These are phyloP conservation scores for Trichophyton mentagrophytes DNA, from an alignment of 2,329 filamentous ascomycete genomes.

Conservation along the genomic window DNA sequence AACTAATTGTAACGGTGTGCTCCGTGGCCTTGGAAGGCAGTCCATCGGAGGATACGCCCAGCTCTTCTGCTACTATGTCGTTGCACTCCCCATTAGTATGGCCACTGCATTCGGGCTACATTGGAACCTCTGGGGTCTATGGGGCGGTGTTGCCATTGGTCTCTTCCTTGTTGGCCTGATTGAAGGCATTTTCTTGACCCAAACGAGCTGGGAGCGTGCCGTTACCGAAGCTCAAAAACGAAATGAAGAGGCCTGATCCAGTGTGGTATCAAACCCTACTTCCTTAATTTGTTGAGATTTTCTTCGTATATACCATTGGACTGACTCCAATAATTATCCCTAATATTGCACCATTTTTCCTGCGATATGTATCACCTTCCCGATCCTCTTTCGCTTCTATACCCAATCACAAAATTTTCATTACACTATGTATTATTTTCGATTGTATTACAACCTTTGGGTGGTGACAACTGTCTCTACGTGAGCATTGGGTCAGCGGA, in stretches of 20 bases:
- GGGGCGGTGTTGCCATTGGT: constrained; percentile 65
- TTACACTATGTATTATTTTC: background rate
- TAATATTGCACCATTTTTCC: background rate
- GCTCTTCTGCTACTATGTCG: constrained; percentile 69
- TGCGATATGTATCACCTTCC: background rate
- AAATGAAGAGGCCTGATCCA: constrained; percentile 29
- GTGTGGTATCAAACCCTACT: background rate
- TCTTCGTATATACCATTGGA: too few relatives aligned
- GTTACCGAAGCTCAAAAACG: constrained; percentile 48
- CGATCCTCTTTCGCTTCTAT: background rate
- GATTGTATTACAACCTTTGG: background rate
- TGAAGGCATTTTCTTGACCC: constrained; percentile 45
- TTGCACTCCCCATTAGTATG: constrained; percentile 76
- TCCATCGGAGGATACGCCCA: constrained; percentile 83
- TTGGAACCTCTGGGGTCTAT: constrained; percentile 70
- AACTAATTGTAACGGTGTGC: constrained; percentile 66
- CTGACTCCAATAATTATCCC: too few relatives aligned
- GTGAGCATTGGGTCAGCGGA: background rate
- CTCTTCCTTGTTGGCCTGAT: constrained; percentile 45
- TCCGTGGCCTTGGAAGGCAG: constrained; percentile 78
- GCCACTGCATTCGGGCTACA: constrained; percentile 60
- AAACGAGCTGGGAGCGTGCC: constrained; percentile 44
- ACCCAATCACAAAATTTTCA: background rate
- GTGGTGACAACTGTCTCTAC: background rate
- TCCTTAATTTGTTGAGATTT: background rate